Evolutionary conservation across 208 protist genomes (phyloP), one percentile per base, ranked within the genome.

Genomic region (Leishmania aethiopica): DNA sequence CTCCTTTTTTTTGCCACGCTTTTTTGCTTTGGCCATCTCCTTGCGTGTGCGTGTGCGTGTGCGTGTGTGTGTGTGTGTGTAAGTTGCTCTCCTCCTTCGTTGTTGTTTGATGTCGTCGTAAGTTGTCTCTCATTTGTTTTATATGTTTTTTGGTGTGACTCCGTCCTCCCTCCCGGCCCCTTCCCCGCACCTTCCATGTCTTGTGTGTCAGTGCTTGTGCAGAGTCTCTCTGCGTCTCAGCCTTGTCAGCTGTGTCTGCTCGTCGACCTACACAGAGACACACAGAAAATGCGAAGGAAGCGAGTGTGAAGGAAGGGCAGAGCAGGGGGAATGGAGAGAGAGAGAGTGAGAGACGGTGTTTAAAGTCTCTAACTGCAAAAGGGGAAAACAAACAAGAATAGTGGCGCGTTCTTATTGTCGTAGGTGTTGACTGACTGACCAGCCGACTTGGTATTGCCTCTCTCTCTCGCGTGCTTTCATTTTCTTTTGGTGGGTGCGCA

Each of bases 1-100:
- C 47, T 32, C 80, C 72, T 75, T 75, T 77, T 73, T 40, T 55
- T 73, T 25, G 66, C 40, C 72, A 49, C 69, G 40, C 82, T 8
- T 81, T 79, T 42, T 47, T 35, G 75, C 78, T n/a, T 80, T 57
- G 40, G 0, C 40, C 42, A 32, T 73, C 69, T 51, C 40, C 35
- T 10, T 71, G 37, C 32, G 17, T 45, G 17, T 45, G 35, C 0
- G 64, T 45, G 64, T 37, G 35, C 40, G 40, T 77, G 51, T 49
- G 59, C 13, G 45, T 37, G 79, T 72, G 45, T 40, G 35, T 45
- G 40, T 77, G 51, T 49, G 59, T 15, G 45, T 40, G 80, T 72
- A 8, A 45, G 42, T 45, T 45, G 42, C 42, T 45, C 42, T 45
- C 42, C 42, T 2, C 37, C 37, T 45, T 7, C 5, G 42, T 57